phyloP scores from a whole-genome alignment of 345 rosid species.

The Lenwebbia sp. region DNA sequence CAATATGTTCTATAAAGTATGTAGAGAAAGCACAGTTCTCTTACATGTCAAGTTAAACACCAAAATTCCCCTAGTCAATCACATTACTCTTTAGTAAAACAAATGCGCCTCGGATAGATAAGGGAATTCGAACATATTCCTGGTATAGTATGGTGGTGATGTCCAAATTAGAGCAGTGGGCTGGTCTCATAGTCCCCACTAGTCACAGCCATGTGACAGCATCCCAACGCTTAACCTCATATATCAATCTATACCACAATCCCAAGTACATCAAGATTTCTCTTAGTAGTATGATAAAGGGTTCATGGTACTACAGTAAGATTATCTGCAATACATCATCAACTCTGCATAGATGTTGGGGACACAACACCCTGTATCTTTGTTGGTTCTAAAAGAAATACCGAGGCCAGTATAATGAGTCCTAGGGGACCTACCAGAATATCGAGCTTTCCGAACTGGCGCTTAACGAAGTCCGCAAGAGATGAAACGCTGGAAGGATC shows the following conservation, averaged over 20 bases:
- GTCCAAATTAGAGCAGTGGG: not conserved
- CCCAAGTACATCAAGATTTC: not conserved
- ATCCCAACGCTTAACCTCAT: not conserved
- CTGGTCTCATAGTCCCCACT: not conserved
- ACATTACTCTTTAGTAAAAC: not conserved
- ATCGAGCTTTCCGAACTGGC: conserved; percentile 20
- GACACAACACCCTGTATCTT: not conserved
- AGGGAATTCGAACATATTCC: not conserved
- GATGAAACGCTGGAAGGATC: conserved; percentile 9
- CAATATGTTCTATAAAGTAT: not conserved
- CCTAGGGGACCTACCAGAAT: conserved; percentile 11
- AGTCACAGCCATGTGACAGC: not conserved
- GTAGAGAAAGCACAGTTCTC: not conserved
- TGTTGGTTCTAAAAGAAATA: not conserved
- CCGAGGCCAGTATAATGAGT: not conserved
- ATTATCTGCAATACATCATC: accelerated
- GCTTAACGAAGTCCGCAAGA: conserved; percentile 17
- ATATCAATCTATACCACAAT: not conserved
- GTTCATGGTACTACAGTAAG: not conserved
- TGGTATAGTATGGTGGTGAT: not conserved
- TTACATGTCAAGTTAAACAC: not conserved
- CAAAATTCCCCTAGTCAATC: not conserved
- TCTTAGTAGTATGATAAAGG: not conserved
- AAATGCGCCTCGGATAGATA: not conserved
- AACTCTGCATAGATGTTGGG: not conserved